Base-by-base conservation (phyloP, 2,329 filamentous ascomycete species). In the Colletotrichum orchidophilum region DNA sequence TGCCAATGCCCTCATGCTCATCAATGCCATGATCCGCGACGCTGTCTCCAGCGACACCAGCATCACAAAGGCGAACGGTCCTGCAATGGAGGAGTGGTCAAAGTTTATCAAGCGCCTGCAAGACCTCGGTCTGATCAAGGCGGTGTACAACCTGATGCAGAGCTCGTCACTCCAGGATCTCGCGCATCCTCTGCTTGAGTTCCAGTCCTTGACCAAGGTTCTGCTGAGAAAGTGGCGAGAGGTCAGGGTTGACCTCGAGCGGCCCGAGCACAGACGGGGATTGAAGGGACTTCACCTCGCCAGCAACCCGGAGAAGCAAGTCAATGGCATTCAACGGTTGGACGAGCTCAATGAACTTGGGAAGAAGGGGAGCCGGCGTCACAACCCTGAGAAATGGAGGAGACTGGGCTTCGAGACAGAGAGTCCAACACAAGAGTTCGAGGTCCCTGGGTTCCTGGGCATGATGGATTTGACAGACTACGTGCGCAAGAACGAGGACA, bases 401-500 rank as follows among this genome's bases (percentile, higher is more conserved):
- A 88, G 95, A 64, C 81, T 99, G 52, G 96, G 96, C 3, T 99
- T 99, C 77, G 93, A 96, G 80, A 92, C 93, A 0, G 96, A 99
- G 81, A 95, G 90, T 75, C 96, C 96, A 3, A 92, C 92, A 0
- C 87, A 88, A 76, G 96, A 99, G 76, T 98, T 99, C 78, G 91
- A 94, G 24, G 86, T 90, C 49, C 93, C 93, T 31, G 96, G 96
- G 0, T 98, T 95, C 79, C 82, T 99, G 64, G 96, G 96, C 31
- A 94, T 99, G 90, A 98, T 99, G 95, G 96, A 99, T 80, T 82
- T 99, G 77, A 94, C 95, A 2, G 95, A 98, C 80, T 99, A 94
- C 79, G 94, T 97, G 59, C 90, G 93, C 77, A 97, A 95, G 79
- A 92, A 97, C 78, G 94, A 97, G 80, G 95, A 98, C 78, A 90